phyloP scores from a whole-genome alignment of 129 eudicot genomes.

The Helichrysum umbraculigerum region DNA sequence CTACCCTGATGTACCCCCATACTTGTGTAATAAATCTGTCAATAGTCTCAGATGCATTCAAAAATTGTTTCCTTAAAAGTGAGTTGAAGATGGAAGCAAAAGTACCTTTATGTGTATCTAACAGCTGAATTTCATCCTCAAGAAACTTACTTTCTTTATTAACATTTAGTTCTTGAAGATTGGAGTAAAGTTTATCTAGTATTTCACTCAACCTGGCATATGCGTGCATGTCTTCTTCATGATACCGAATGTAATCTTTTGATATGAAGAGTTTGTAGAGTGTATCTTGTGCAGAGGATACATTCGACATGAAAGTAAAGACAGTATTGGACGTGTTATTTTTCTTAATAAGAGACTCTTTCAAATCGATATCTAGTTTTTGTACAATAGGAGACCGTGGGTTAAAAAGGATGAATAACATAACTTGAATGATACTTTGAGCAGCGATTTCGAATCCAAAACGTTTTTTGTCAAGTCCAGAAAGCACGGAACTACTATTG shows the following conservation, averaged over 20 bases:
- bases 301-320: background rate
- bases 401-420: slow-evolving; percentile 3
- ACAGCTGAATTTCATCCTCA: background rate
- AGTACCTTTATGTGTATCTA: background rate
- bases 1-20: background rate
- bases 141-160: background rate
- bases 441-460: slow-evolving; percentile 1
- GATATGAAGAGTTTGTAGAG: background rate
- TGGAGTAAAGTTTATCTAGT: background rate
- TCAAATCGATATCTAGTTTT: background rate
- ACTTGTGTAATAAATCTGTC: background rate
- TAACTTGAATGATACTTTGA: background rate
- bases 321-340: background rate
- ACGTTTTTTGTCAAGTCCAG: background rate
- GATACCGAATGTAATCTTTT: background rate
- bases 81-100: background rate
- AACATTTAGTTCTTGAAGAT: background rate
- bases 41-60: background rate
- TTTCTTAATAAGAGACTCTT: background rate
- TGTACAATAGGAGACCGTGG: background rate
- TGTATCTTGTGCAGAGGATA: background rate
- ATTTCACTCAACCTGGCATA: background rate
- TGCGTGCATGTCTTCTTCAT: background rate
- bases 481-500: background rate
- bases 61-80: background rate